A percentile compares a stretch with the other conserved stretches of the same genome.
phyloP scores from a whole-genome alignment of 2,329 filamentous ascomycete genomes.

The Cyclaneusma minus region DNA sequence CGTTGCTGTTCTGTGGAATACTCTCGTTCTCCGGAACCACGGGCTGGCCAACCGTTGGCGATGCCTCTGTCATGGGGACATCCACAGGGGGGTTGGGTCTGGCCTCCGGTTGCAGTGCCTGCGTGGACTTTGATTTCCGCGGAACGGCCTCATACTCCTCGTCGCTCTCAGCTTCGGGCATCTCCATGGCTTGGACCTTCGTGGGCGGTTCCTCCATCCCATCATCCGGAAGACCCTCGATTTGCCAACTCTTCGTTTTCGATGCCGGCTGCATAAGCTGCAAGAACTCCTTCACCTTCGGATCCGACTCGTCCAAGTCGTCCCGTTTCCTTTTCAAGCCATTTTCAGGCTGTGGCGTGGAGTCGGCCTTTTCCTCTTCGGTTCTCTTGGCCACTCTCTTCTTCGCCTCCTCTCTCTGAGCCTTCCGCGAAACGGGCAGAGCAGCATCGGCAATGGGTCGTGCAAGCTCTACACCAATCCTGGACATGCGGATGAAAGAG shows the following conservation, averaged over 20 bases:
- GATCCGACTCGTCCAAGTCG: constrained; percentile 44
- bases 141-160: constrained; percentile 60
- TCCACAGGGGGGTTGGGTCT: too few relatives aligned
- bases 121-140: constrained; percentile 31
- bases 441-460: constrained; percentile 36
- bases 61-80: background rate
- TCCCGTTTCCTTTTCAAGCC: constrained; percentile 55
- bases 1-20: too few relatives aligned
- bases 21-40: too few relatives aligned
- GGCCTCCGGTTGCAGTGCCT: constrained; percentile 8
- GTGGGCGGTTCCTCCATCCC: constrained; percentile 22
- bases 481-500: constrained; percentile 91
- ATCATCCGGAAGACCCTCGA: constrained; percentile 27
- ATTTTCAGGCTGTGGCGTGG: constrained; percentile 6
- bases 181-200: constrained; percentile 24
- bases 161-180: constrained; percentile 46
- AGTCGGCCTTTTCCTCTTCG: constrained; percentile 9
- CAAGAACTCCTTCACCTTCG: constrained; percentile 75
- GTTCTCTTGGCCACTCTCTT: constrained; percentile 11
- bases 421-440: constrained; percentile 22
- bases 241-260: constrained; percentile 47
- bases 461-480: constrained; percentile 78
- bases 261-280: constrained; percentile 61
- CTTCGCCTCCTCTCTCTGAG: constrained; percentile 18
- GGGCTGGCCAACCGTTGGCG: constrained; percentile 1